Evolutionary conservation across 305 asterid species (phyloP), one percentile per base, ranked within the genome.

Genomic region (Solanum chacoense): DNA sequence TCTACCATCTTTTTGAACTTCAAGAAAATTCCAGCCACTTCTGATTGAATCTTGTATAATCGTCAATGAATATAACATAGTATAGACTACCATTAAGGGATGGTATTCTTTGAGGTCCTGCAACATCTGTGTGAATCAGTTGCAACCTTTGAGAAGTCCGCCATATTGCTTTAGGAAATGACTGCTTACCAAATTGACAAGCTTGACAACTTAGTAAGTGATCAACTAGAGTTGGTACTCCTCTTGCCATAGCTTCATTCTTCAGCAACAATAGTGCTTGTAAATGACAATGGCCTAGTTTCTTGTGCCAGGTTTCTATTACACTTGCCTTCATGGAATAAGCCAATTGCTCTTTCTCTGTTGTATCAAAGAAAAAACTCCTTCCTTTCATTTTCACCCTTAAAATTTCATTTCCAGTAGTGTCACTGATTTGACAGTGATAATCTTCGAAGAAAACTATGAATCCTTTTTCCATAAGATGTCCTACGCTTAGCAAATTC

Each of bases 311-410:
- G 3, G 34, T 42, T 67, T 86, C 76, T 2, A 36, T 76, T 63
- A 28, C 20, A 29, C 42, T 86, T 37, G 45, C 86, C 9, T 37
- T 37, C 10, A 13, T 72, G n/a, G 67, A 31, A 26, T 74, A 85
- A 34, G 87, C 34, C 11, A 26, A 13, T 20, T 85, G 69, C 74
- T 89, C 88, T 77, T 87, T 88, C 84, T 87, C 29, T 11, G 20
- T 37, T 86, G 85, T 88, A 81, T 87, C 81, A 24, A 89, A 81
- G 20, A 31, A 71, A 26, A 89, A 89, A 24, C 69, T 85, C 42
- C 18, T 35, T 29, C 87, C 87, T 42, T 29, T 85, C 26, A 59
- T 59, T 1, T 20, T 59, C 69, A 20, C 69, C 69, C 69, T 50
- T 3, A n/a, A 24, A 65, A 24, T 67, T 65, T 67, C 32, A 67